Evolutionary conservation across 2,329 filamentous ascomycete species (phyloP), one percentile per base, ranked within the genome.

Genomic region (Colletotrichum tofieldiae): DNA sequence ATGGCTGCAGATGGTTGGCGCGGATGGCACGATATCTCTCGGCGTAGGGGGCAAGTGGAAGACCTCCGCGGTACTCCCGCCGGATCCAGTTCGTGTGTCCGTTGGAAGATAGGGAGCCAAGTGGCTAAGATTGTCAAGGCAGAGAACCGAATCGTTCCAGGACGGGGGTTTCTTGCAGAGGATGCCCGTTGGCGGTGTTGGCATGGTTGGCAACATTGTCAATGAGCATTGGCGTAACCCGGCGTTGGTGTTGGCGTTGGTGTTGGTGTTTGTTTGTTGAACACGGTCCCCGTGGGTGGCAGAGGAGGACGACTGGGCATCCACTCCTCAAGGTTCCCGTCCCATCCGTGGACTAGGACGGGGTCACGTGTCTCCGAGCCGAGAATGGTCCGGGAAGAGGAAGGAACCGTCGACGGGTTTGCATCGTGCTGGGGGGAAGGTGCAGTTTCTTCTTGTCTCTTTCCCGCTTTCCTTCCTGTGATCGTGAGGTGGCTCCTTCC

Each of bases 11-110:
- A 26, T 68, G 58, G 65, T 58, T 68, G 65, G 58, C 6, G 29
- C n/a, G 26, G 23, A n/a, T 43, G n/a, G 37, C 16, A 16, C 18
- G 29, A 45, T 68, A 59, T 72, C 52, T 67, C 58, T 67, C 16
- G 68, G 55, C 26, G 47, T 55, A 11, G 26, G 26, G 18, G 23
- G 26, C 8, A n/a, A 14, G 45, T 6, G 45, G 8, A 4, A 18
- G 43, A 65, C 32, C 39, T 69, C 12, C 0, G 29, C 29, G 37
- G 32, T 71, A 58, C 29, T 32, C 29, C 6, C 29, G 29, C 29
- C 29, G 29, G 29, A 32, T 32, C 29, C 29, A 32, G 29, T 43
- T 56, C 1, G 47, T 45, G 9, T 54, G n/a, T 26, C 47, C 49
- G 47, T 20, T n/a, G 6, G 14, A 23, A 37, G 12, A 43, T 47